Percentiles rank a stretch among this genome's conserved stretches.
These are phyloP conservation scores for Vittaforma corneae DNA, from an alignment of 371 early-diverging fungal genomes.

Conservation along the genomic window DNA sequence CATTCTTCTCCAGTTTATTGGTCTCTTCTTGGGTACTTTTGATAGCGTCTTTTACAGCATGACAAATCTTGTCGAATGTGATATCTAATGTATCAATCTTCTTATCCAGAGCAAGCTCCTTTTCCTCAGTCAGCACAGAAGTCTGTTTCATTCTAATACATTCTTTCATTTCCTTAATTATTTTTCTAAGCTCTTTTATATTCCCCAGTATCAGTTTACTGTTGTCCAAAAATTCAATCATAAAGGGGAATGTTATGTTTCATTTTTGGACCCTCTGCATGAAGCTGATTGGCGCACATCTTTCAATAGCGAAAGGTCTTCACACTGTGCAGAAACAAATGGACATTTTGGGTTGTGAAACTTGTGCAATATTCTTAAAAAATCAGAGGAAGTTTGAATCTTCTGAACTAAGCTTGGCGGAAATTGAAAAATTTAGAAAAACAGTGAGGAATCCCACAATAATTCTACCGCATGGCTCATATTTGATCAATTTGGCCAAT, in stretches of 20 bases:
- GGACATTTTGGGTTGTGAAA: conserved; percentile 37
- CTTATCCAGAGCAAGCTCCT: conserved; percentile 37
- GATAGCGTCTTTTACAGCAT: conserved; percentile 34
- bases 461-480: conserved; percentile 63
- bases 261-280: background rate
- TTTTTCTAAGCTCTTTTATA: conserved; percentile 30
- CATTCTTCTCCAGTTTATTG: conserved; percentile 5
- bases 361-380: conserved; percentile 58
- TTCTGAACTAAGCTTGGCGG: conserved; percentile 21
- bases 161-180: conserved; percentile 28
- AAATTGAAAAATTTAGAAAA: conserved; percentile 37
- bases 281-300: conserved; percentile 56
- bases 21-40: conserved; percentile 18
- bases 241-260: conserved; percentile 13
- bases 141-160: conserved; percentile 41
- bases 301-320: conserved; percentile 57
- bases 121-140: conserved; percentile 41
- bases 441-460: conserved; percentile 29
- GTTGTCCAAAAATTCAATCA: conserved; percentile 48
- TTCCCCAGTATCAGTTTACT: conserved; percentile 31
- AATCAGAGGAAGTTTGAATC: conserved; percentile 48
- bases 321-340: conserved; percentile 51
- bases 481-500: conserved; percentile 64
- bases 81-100: conserved; percentile 43
- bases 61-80: conserved; percentile 31